Percentiles rank a stretch among this genome's conserved stretches.
Evolutionary conservation across 176 grass and related monocot species (phyloP).

Genomic region (Cenchrus americanus): DNA sequence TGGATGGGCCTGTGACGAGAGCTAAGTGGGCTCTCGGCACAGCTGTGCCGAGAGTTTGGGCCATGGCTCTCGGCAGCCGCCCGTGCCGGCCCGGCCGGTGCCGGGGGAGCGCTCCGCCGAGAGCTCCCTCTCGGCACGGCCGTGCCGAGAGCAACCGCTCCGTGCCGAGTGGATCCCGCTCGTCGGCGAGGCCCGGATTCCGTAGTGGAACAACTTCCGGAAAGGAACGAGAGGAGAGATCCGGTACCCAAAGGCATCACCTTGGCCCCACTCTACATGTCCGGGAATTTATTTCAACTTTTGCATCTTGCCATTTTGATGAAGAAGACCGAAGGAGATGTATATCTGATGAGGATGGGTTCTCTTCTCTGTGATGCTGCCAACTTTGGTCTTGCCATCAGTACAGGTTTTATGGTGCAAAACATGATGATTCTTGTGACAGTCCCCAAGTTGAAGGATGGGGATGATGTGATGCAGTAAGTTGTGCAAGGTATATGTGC

Average conservation of each 20-base stretch:
- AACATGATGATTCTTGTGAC: background rate
- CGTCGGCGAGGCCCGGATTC: too few relatives aligned
- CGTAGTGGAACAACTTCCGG: background rate
- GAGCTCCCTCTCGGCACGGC: too few relatives aligned
- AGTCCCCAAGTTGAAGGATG: slow-evolving; percentile 18
- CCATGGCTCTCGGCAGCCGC: too few relatives aligned
- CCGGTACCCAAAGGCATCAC: background rate
- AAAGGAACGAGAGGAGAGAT: background rate
- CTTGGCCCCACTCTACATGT: background rate
- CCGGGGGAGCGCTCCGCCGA: too few relatives aligned
- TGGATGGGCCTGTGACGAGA: too few relatives aligned
- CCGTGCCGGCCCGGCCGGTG: too few relatives aligned
- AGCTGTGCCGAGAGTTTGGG: too few relatives aligned
- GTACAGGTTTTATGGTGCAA: background rate
- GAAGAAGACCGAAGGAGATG: background rate
- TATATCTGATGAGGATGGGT: background rate
- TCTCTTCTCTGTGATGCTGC: background rate
- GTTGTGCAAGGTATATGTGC: background rate
- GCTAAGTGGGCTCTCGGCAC: too few relatives aligned
- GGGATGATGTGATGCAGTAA: background rate
- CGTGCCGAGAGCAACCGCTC: too few relatives aligned
- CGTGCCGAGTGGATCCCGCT: too few relatives aligned
- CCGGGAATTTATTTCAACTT: background rate
- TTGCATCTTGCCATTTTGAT: background rate
- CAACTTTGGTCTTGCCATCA: background rate